These are phyloP conservation scores for Yamadazyma pseudoaaseri DNA, from an alignment of 1,139 yeast species.

Conservation along the genomic window DNA sequence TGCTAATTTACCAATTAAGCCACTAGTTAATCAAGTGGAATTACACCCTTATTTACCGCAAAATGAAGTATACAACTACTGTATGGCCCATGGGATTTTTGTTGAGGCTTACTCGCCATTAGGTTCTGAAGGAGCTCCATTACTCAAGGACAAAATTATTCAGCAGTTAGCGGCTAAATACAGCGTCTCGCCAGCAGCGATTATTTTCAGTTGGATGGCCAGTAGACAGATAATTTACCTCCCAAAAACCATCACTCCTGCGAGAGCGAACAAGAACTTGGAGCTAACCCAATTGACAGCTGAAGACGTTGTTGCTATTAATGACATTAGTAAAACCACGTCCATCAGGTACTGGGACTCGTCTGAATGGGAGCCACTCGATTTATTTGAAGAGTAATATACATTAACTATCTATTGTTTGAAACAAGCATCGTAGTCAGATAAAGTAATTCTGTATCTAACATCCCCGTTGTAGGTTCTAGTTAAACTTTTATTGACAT, in stretches of 20 bases:
- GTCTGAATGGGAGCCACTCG: constrained; percentile 25
- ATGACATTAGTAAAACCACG: constrained; percentile 27
- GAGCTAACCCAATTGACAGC: constrained; percentile 26
- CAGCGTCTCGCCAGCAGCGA: constrained; percentile 40
- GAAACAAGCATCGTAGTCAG: constrained; percentile 25
- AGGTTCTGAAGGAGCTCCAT: constrained; percentile 55
- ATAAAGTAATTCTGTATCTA: constrained; percentile 48
- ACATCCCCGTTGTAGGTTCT: constrained; percentile 54
- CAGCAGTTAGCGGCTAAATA: constrained; percentile 43
- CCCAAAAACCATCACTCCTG: constrained; percentile 49
- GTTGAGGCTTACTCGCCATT: constrained; percentile 61
- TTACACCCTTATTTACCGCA: no score
- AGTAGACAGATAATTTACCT: constrained; percentile 50
- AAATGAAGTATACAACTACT: constrained; percentile 34
- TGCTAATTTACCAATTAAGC: constrained; percentile 46
- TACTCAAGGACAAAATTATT: constrained; percentile 41
- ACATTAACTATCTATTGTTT: not conserved
- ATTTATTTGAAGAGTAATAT: constrained; percentile 1
- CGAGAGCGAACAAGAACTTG: constrained; percentile 33
- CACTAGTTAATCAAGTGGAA: no score
- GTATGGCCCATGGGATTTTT: constrained; percentile 39
- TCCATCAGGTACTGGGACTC: constrained; percentile 23
- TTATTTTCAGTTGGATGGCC: constrained; percentile 53
- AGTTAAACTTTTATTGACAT: constrained; percentile 49
- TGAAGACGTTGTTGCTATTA: constrained; percentile 33